Base-by-base conservation (phyloP, 345 rosid genomes). In the Gossypium mustelinum region DNA sequence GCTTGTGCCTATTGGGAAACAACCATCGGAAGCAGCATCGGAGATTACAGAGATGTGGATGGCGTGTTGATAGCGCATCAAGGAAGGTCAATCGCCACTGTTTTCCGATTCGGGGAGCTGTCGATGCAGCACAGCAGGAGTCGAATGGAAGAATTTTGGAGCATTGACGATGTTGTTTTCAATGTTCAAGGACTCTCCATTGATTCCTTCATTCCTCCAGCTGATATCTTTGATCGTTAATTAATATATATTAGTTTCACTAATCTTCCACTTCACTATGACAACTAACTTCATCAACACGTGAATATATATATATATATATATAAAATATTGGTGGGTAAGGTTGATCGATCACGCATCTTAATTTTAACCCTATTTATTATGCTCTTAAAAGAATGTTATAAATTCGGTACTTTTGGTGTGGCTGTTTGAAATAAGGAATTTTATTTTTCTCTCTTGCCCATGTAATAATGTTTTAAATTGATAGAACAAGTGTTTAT, bases 121-220 rank as follows among this genome's bases (percentile, higher is more conserved):
- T 85, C 95, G 14, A 83, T 85, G 81, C 88, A 92, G 54, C 91
- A 92, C 74, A 81, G 95, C 65, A 79, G 98, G 73, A 92, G 92
- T 27, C 80, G 93, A 61, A 92, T 94, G 97, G 97, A 94, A 75
- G 98, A 94, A 79, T 76, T 83, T 1, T 94, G 98, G 98, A 85
- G 84, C 73, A 94, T 94, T 71, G 97, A 90, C 76, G 97, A 94
- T 84, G 94, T 89, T 76, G 98, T 87, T 56, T 94, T 90, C 79
- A 85, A 94, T 79, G 98, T 94, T 27, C 92, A 86, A 0, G 97
- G 98, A 3, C 95, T 94, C 56, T 90, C 97, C 13, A 65, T 86
- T 25, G 98, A 94, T 69, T 82, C 84, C n/a, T 94, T 92, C 80
- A 94, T 94, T 52, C 98, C 98, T 72, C 98, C 98, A 1, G 93